Base-by-base conservation (phyloP, 179 eudicot genomes). In the Spinacia oleracea region DNA sequence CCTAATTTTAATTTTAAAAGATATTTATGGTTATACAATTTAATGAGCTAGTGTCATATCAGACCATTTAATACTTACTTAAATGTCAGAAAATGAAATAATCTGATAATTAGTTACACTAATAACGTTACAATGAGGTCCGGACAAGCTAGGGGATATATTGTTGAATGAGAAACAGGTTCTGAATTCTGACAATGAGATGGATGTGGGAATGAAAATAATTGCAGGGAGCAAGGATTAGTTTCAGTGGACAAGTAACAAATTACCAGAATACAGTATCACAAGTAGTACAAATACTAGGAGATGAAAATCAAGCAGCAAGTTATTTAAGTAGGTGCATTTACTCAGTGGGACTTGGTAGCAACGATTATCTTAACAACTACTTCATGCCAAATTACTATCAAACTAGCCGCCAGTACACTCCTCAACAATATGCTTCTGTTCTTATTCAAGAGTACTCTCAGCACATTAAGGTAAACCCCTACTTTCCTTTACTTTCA, bases 341-440 rank as follows among this genome's bases (percentile, higher is more conserved):
- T 48, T 91, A 90, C 81, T 90, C 98, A 0, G 73, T 96, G 38
- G 97, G 97, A 59, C 70, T 96, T 8, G 98, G 99, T 32, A 96
- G 96, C 87, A 96, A 95, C 32, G 99, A 96, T 72, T 96, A 96
- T 62, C 94, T 96, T 58, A 95, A 95, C 84, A 96, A 96, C 84
- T 93, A 96, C 80, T 96, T 96, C 89, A 93, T 96, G 98, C 99
- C 99, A 1, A 40, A 27, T 5, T 73, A 70, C 38, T 96, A 96
- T 74, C 43, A 85, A 1, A 88, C 89, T 35, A 86, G 97, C 76
- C 78, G 87, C 6, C 92, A 69, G 3, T 96, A 83, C 79, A 83
- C 88, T 0, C 90, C 94, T 38, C 81, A 84, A 0, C 96, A 96
- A 56, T 95, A 85, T 56, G 93, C 98, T 53, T 87, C 84, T 64